Conservation (phyloP, 2,329 filamentous ascomycete genomes). For the Fusarium buxicola region DNA sequence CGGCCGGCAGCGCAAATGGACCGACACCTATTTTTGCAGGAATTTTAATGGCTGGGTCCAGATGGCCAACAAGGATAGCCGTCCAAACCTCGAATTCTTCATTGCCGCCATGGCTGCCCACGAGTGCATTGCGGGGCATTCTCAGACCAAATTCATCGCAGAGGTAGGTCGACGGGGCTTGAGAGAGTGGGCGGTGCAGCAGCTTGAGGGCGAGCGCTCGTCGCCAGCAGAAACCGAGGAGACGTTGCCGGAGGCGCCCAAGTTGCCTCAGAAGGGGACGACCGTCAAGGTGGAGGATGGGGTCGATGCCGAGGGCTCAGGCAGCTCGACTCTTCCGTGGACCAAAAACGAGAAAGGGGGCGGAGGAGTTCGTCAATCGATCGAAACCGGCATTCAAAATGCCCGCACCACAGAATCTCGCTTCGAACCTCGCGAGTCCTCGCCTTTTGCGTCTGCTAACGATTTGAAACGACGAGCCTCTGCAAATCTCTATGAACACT, state of each 20-base stretch:
- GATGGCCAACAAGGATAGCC: neutral
- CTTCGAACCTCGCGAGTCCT: neutral
- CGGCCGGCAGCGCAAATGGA: neutral
- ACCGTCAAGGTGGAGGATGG: neutral
- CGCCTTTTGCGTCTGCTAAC: neutral
- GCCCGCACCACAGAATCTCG: neutral
- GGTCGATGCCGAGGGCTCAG: neutral
- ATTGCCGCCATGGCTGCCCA: conserved; percentile 11
- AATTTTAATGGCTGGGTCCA: conserved; percentile 14
- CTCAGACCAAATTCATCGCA: neutral
- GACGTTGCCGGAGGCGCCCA: neutral
- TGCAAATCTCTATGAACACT: neutral
- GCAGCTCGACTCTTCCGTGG: neutral
- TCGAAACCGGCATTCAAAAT: neutral
- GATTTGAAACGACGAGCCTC: conserved; percentile 3
- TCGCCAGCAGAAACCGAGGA: neutral
- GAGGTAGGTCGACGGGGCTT: neutral
- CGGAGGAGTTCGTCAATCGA: neutral
- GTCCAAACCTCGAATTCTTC: neutral
- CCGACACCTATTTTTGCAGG: neutral
- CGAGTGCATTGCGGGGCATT: neutral
- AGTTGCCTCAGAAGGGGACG: neutral
- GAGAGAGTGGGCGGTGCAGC: conserved; percentile 2
- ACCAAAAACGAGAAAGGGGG: accelerated
- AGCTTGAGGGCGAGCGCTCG: neutral